Evolutionary conservation across 441 rosid species (phyloP).

Genomic region (Mallotus repandus): DNA sequence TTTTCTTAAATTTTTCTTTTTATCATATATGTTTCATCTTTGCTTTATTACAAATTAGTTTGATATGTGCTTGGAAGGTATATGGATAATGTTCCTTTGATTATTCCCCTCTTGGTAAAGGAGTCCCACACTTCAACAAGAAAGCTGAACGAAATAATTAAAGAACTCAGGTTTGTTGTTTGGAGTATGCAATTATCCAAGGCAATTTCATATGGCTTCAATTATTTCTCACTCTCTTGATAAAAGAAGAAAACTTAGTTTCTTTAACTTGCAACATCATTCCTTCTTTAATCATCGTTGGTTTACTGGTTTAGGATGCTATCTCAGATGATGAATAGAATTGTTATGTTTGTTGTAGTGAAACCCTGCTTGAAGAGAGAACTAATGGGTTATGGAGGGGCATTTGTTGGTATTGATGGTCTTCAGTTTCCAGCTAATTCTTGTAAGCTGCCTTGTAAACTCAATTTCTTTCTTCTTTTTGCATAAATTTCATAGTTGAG

Average conservation of each 20-base stretch:
- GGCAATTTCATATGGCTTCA: constrained; percentile 9
- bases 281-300: neutral
- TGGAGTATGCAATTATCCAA: constrained; percentile 2
- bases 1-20: constrained; percentile 1
- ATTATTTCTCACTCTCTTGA: neutral
- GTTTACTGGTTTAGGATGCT: constrained; percentile 5
- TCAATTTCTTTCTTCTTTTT: constrained; percentile 9
- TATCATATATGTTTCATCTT: constrained; percentile 5
- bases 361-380: constrained; percentile 87
- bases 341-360: constrained; percentile 46
- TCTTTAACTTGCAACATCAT: neutral
- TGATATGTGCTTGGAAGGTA: constrained; percentile 52
- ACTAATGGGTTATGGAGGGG: constrained; percentile 56
- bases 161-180: constrained; percentile 75
- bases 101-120: constrained; percentile 91
- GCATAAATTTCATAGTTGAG: neutral
- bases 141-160: constrained; percentile 70
- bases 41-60: constrained; percentile 18
- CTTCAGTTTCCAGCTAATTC: constrained; percentile 89
- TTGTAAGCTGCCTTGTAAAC: constrained; percentile 51
- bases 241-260: too few relatives aligned
- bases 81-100: constrained; percentile 82
- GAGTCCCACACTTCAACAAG: constrained; percentile 66
- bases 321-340: constrained; percentile 7
- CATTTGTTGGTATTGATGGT: constrained; percentile 81